Evolutionary conservation across 2,329 filamentous ascomycete species (phyloP), one percentile per base, ranked within the genome.

Genomic region (Fusarium nurragi): DNA sequence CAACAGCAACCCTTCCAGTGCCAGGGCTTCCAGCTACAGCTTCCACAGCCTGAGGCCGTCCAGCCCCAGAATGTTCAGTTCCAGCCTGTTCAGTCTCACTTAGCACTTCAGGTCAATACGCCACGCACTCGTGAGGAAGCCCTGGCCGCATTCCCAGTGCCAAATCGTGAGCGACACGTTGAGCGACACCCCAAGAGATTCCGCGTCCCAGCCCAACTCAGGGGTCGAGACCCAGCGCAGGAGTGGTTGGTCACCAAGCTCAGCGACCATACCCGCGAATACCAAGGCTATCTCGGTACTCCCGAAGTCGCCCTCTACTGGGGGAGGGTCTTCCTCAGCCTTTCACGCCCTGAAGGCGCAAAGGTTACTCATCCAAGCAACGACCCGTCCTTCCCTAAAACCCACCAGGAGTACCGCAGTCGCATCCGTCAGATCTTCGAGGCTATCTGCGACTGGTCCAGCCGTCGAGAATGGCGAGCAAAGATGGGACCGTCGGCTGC

Each of bases 391-490:
- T 71, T 71, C 1, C 69, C 69, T 0, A 32, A 19, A 6, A 48
- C 25, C 0, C 12, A 45, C 0, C 36, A 49, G 0, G 39, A 63
- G 11, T 67, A 61, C 8, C 12, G 57, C 5, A 12, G 6, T 3
- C 38, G 56, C 4, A 21, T 69, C 13, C 57, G 52, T 4, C 39
- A 67, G 7, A 51, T 65, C 3, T 71, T 70, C 14, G 65, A 65
- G 1, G 67, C 69, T 21, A 63, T 70, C 14, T 67, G 60, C 18
- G 69, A 71, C 48, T 65, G 60, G 57, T 55, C 67, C 6, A 47
- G 46, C 14, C n/a, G 21, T 1, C 21, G 40, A 5, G 67, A 63
- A n/a, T 71, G 69, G 69, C 54, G 67, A 3, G 58, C 52, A 10
- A 68, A 55, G 32, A 67, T 71, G 69, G 63, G 69, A 0, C 52